Evolutionary conservation across 2,329 filamentous ascomycete genomes (phyloP).

Genomic region (Exophiala lecanii-corni): DNA sequence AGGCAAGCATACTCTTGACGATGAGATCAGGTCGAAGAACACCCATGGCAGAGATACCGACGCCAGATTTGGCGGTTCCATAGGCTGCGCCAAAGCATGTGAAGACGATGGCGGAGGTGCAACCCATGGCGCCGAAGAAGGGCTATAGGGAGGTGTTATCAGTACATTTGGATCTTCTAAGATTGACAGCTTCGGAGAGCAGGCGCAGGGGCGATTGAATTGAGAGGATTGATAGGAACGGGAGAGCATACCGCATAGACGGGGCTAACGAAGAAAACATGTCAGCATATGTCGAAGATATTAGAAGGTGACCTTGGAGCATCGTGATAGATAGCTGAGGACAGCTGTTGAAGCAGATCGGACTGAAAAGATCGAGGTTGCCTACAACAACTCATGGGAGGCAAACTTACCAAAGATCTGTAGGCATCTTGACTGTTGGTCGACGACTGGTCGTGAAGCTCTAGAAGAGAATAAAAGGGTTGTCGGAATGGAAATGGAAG

Average conservation of each 20-base stretch:
- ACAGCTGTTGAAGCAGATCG: no score
- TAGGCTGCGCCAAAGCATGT: conserved; percentile 96
- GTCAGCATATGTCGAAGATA: conserved; percentile 42
- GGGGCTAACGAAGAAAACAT: conserved; percentile 58
- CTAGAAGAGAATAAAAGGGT: conserved; percentile 7
- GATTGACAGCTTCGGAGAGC: background rate
- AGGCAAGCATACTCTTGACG: conserved; percentile 83
- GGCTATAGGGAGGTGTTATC: conserved; percentile 47
- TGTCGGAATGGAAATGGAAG: conserved; percentile 11
- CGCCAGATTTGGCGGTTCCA: conserved; percentile 98
- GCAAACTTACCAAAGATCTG: conserved; percentile 74
- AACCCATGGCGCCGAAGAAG: conserved; percentile 98
- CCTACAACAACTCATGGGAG: conserved; percentile 16
- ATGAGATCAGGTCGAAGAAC: conserved; percentile 96
- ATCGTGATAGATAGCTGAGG: no score
- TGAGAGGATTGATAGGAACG: background rate
- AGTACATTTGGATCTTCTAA: conserved; percentile 27
- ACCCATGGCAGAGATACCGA: conserved; percentile 97
- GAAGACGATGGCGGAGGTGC: conserved; percentile 91
- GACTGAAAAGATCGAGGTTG: background rate
- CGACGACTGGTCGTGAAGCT: no score
- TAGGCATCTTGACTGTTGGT: conserved; percentile 65
- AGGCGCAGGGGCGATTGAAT: background rate
- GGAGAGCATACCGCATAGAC: conserved; percentile 90
- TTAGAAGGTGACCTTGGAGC: no score